These are phyloP conservation scores for Arabidopsis suecica DNA, from an alignment of 345 rosid genomes.

Conservation along the genomic window DNA sequence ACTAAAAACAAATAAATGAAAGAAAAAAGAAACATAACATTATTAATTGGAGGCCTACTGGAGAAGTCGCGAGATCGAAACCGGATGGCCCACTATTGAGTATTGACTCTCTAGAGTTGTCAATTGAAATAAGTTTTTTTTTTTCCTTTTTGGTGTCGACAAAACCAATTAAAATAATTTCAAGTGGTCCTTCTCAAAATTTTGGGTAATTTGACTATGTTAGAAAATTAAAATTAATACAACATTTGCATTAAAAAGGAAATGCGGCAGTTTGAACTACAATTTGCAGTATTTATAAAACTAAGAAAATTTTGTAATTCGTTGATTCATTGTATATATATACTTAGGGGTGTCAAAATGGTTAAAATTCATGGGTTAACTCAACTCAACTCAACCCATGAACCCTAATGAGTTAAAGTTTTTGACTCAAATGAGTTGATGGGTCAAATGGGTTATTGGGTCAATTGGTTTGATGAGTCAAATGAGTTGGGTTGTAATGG, in stretches of 20 bases:
- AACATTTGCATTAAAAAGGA: no score
- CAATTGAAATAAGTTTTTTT: background rate
- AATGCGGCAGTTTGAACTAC: background rate
- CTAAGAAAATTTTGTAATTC: background rate
- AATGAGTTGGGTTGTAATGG: no score
- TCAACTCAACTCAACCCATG: no score
- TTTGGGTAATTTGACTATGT: background rate
- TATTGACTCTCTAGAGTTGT: conserved; percentile 15
- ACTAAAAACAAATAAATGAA: background rate
- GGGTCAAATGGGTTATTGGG: no score
- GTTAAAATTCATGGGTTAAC: no score
- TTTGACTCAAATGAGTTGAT: no score
- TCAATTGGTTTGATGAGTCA: no score
- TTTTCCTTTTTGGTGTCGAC: no score
- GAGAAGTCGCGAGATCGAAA: conserved; percentile 34
- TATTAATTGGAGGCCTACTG: conserved; percentile 26
- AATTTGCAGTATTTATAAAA: background rate
- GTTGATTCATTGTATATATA: no score
- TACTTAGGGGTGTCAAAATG: no score
- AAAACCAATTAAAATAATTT: background rate
- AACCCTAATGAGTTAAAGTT: no score
- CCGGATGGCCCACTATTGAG: conserved; percentile 6
- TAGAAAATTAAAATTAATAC: background rate
- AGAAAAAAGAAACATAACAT: conserved; percentile 7
- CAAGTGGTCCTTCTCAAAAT: conserved; percentile 4